Base-by-base conservation (phyloP, 345 rosid genomes). In the Euphorbia tirucalli region DNA sequence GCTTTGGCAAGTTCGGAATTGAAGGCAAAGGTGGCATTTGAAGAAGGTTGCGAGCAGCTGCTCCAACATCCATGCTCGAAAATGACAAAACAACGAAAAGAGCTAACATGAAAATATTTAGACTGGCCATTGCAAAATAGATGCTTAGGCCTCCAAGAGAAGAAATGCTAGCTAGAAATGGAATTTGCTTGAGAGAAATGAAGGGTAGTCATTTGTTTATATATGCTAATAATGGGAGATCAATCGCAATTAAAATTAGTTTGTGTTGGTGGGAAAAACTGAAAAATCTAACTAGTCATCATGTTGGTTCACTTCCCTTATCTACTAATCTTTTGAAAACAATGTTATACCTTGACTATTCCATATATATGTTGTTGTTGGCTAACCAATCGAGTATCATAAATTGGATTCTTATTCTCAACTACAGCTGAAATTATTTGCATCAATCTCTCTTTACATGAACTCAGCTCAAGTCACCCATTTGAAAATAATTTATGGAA, bases 31-130 rank as follows among this genome's bases (percentile, higher is more conserved):
- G 28, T 18, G 76, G 73, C 31, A 72, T 11, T 52, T 79, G 81
- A 44, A n/a, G 49, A 15, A 79, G 81, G 52, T 70, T 59, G 13
- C 82, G 80, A 50, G 80, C 78, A 10, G 80, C 86, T 48, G 13
- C 7, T 56, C 72, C 62, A 9, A 70, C 44, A 5, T 76, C 27
- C 14, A 73, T 49, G 75, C 77, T 58, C 1, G 73, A 64, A 28
- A 71, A 71, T 4, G 65, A 66, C 31, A 77, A 28, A 15, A 68
- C 68, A 18, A 78, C 27, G 15, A 65, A n/a, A 44, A 78, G 31
- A 11, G 58, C 66, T 0, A 63, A 9, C 32, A 31, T 7, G 9
- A 52, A 52, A 19, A 46, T 3, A n/a, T 52, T 52, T 18, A 22
- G 3, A 52, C 9, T 52, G 3, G 56, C 56, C 56, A 52, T n/a